These are phyloP conservation scores for Yamadazyma sp. DNA, from an alignment of 805 yeast genomes.

Conservation along the genomic window DNA sequence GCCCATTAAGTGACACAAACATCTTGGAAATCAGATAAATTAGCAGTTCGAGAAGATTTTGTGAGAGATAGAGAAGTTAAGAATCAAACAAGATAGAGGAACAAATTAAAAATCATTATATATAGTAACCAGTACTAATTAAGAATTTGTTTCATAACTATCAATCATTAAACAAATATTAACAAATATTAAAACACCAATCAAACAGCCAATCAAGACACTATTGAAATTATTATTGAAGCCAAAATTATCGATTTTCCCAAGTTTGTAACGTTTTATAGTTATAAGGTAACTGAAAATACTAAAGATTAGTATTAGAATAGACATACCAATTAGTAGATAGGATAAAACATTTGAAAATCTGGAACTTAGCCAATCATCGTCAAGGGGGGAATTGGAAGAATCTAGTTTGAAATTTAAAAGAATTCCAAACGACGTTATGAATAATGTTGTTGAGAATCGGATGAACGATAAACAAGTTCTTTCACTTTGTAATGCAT, in stretches of 20 bases:
- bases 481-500: slow-evolving; percentile 51
- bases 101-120: no score
- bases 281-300: slow-evolving; percentile 43
- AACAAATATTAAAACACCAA: slow-evolving; percentile 8
- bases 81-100: no score
- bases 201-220: slow-evolving; percentile 7
- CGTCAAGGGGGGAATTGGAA: slow-evolving; percentile 3
- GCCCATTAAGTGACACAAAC: no score
- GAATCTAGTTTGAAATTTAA: slow-evolving; percentile 45
- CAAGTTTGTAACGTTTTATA: slow-evolving; percentile 41
- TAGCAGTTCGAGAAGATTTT: no score
- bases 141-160: no score
- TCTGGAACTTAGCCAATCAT: slow-evolving; percentile 7
- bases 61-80: no score
- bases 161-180: slow-evolving; percentile 11
- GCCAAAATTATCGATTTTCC: slow-evolving; percentile 32
- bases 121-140: no score
- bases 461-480: slow-evolving; percentile 50
- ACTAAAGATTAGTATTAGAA: slow-evolving; percentile 35
- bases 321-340: slow-evolving; percentile 34
- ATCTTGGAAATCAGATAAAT: no score
- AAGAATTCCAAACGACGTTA: slow-evolving; percentile 46
- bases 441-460: slow-evolving; percentile 42
- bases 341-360: slow-evolving; percentile 32
- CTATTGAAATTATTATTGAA: slow-evolving; percentile 19